Evolutionary conservation across 257 asterid genomes (phyloP).

Genomic region (Anisodus acutangulus): DNA sequence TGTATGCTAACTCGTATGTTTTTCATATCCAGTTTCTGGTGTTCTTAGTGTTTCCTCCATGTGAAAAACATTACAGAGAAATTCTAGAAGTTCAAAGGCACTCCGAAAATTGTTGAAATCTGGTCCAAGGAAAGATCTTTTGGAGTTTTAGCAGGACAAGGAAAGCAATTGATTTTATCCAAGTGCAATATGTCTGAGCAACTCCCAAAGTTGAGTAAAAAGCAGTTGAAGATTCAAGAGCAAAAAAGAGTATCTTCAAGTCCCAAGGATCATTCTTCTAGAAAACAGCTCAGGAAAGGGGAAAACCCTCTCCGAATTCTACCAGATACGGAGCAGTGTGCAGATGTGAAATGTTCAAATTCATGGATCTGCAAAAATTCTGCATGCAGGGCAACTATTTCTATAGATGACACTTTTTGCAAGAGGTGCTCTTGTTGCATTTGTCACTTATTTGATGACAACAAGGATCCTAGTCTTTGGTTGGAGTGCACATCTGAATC

Average conservation of each 20-base stretch:
- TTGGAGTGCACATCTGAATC: slow-evolving; percentile 77
- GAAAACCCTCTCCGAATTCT: slow-evolving; percentile 73
- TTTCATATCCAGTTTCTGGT: slow-evolving; percentile 42
- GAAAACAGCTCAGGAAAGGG: slow-evolving; percentile 65
- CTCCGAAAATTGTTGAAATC: slow-evolving; percentile 41
- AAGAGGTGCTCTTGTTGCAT: slow-evolving; percentile 93
- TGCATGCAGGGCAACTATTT: slow-evolving; percentile 76
- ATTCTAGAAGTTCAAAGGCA: slow-evolving; percentile 38
- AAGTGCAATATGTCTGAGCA: slow-evolving; percentile 65
- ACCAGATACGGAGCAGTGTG: slow-evolving; percentile 54
- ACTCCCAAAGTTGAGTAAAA: slow-evolving; percentile 54
- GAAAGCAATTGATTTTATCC: slow-evolving; percentile 41
- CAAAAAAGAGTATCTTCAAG: slow-evolving; percentile 59
- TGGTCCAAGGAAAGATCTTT: slow-evolving; percentile 42
- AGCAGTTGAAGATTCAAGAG: slow-evolving; percentile 52
- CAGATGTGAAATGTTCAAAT: slow-evolving; percentile 52
- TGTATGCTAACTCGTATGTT: slow-evolving; percentile 14
- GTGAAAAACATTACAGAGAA: slow-evolving; percentile 38
- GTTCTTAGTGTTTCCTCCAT: slow-evolving; percentile 44
- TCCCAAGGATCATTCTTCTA: slow-evolving; percentile 63
- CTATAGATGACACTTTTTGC: slow-evolving; percentile 77
- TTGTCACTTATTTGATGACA: slow-evolving; percentile 83
- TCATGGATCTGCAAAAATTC: slow-evolving; percentile 78
- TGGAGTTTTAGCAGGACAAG: slow-evolving; percentile 40
- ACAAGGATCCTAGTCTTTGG: slow-evolving; percentile 96